Conservation (phyloP, 2,329 filamentous ascomycete genomes). For the Monosporascus ibericus region DNA sequence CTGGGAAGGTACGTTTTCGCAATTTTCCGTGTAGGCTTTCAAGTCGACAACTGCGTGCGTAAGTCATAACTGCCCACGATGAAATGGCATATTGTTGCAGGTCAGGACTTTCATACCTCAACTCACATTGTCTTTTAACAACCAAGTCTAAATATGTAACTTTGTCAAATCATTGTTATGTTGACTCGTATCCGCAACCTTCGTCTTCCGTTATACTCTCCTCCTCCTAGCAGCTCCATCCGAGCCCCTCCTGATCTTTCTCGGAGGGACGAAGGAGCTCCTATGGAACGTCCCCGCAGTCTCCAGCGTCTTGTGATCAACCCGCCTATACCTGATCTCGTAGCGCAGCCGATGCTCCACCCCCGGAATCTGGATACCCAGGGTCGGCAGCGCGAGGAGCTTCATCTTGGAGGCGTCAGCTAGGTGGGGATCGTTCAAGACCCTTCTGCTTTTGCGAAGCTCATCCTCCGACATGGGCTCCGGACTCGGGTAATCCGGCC, state of each 20-base stretch:
- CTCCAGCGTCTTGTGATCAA: slow-evolving; percentile 35
- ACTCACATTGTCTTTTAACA: too few relatives aligned
- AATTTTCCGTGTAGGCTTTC: too few relatives aligned
- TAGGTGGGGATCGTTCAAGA: slow-evolving; percentile 5
- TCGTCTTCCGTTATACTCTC: not conserved
- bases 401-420: slow-evolving; percentile 24
- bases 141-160: too few relatives aligned
- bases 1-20: too few relatives aligned
- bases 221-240: not conserved
- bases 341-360: slow-evolving; percentile 43
- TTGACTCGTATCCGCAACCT: too few relatives aligned
- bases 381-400: slow-evolving; percentile 47
- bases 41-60: too few relatives aligned
- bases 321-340: slow-evolving; percentile 44
- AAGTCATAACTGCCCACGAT: too few relatives aligned
- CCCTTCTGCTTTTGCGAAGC: not conserved
- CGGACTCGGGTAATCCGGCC: slow-evolving; percentile 12
- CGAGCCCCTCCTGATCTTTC: not conserved
- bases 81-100: too few relatives aligned
- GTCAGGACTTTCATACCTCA: too few relatives aligned
- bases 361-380: slow-evolving; percentile 41
- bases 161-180: too few relatives aligned
- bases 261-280: slow-evolving; percentile 7
- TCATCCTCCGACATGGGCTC: not conserved
- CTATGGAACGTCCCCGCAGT: slow-evolving; percentile 11